These are phyloP conservation scores for Russula dissimulans DNA, from an alignment of 768 basidiomycete species.

Conservation along the genomic window DNA sequence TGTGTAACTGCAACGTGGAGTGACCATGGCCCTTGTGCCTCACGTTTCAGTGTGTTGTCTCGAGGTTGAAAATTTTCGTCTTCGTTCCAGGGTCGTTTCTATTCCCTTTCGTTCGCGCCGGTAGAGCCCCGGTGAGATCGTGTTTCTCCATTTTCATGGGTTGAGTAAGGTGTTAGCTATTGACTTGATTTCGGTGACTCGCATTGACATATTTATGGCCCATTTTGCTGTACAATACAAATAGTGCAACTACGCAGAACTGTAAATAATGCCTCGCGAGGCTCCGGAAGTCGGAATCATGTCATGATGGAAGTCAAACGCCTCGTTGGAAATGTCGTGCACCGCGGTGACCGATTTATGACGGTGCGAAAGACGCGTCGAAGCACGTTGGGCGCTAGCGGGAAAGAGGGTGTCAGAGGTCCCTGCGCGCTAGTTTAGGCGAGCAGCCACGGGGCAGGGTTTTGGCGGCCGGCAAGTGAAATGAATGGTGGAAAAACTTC, in stretches of 20 bases:
- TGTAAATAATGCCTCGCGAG: neutral
- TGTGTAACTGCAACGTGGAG: neutral
- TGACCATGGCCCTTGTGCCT: neutral
- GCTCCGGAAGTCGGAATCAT: neutral
- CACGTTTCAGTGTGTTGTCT: neutral
- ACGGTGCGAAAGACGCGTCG: neutral
- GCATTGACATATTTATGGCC: neutral
- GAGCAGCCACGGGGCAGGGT: neutral
- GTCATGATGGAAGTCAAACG: neutral
- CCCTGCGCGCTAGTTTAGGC: neutral
- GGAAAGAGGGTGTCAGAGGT: constrained; percentile 9
- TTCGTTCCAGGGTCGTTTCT: neutral
- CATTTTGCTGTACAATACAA: neutral
- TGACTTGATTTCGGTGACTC: neutral
- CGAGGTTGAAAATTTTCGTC: neutral
- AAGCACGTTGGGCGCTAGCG: neutral
- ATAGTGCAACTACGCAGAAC: neutral
- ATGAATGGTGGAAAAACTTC: neutral
- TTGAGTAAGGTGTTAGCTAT: neutral
- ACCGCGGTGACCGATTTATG: neutral
- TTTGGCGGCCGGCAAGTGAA: neutral
- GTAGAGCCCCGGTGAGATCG: neutral
- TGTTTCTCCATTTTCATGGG: neutral
- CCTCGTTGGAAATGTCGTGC: neutral
- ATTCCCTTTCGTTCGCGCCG: neutral